Base-by-base conservation (phyloP, 768 basidiomycete species). In the Rhodotorula diobovata region DNA sequence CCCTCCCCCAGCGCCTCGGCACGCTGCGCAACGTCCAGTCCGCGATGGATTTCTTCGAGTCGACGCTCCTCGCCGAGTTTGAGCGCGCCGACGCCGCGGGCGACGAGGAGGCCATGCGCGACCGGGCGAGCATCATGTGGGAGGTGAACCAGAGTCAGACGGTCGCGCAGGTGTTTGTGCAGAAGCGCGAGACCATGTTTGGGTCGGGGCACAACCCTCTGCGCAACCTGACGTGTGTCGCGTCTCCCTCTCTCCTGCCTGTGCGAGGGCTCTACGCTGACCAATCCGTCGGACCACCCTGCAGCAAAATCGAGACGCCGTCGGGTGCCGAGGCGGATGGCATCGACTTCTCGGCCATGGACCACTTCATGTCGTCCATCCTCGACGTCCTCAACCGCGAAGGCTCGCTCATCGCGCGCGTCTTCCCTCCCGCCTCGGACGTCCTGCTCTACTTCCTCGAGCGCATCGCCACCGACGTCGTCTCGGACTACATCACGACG, bases 151-250 rank as follows among this genome's bases (percentile, higher is more conserved):
- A 73, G 48, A 89, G 91, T 67, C 94, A 91, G 91, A 94, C 95
- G 80, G 87, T 96, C 84, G 91, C 91, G 1, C 89, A 91, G 74
- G 88, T 94, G 28, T 99, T 95, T 91, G 88, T 90, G 2, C 94
- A 99, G 81, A 94, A 95, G 82, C 83, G 90, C 56, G 93, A 95
- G 79, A 87, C 97, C 32, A 93, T 98, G 76, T 97, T 95, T 80
- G 89, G 93, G 73, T 86, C 86, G 67, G 87, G 85, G 14, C 93
- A 91, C 89, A 85, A 89, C 72, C 86, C 93, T 0, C 79, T 89
- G 64, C 87, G 89, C 70, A 99, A 98, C 81, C 79, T 83, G 39
- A 77, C 81, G 80, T 81, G 56, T 63, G 80, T 79, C 12, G 28
- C 37, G 16, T 48, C 34, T 37, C 30, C 16, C 37, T 20, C 50